These are phyloP conservation scores for Albugo candida DNA, from an alignment of 352 stramenopile genomes.

Conservation along the genomic window DNA sequence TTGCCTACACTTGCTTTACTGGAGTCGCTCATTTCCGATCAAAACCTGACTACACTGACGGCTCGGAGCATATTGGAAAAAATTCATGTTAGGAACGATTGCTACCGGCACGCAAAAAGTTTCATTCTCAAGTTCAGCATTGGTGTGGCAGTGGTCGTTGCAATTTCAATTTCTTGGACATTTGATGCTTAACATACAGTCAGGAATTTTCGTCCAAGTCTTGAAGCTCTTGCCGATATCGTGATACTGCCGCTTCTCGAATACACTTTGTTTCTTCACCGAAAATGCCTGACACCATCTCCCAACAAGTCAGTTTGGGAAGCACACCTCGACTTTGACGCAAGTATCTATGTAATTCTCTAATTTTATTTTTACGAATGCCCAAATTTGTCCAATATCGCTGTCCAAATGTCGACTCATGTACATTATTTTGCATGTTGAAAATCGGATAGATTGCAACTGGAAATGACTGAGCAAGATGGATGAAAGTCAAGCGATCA, in stretches of 20 bases:
- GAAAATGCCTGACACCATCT: constrained; percentile 14
- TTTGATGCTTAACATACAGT: too few relatives aligned
- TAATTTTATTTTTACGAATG: constrained; percentile 19
- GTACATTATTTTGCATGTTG: constrained; percentile 43
- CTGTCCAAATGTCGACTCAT: constrained; percentile 22
- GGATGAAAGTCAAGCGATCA: constrained; percentile 31
- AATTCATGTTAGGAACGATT: too few relatives aligned
- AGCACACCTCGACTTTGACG: constrained; percentile 27
- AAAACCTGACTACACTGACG: too few relatives aligned
- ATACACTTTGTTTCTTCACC: constrained; percentile 11
- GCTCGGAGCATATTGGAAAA: too few relatives aligned
- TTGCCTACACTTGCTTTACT: constrained; percentile 14
- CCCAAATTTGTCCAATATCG: constrained; percentile 21
- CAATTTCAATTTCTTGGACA: too few relatives aligned
- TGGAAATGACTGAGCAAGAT: constrained; percentile 31
- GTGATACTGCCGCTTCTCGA: constrained; percentile 19
- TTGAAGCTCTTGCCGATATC: too few relatives aligned
- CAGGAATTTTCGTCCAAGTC: too few relatives aligned
- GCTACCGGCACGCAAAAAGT: too few relatives aligned
- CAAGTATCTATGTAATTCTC: constrained; percentile 43
- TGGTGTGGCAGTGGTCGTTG: too few relatives aligned
- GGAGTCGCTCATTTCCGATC: constrained; percentile 7
- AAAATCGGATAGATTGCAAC: constrained; percentile 44
- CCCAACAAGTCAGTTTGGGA: constrained; percentile 16
- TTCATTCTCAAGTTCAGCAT: too few relatives aligned